A percentile compares a stretch with the other conserved stretches of the same genome.
These are phyloP conservation scores for Pleurozium schreberi DNA, from an alignment of 225 moss, liverwort and hornwort genomes.

Conservation along the genomic window DNA sequence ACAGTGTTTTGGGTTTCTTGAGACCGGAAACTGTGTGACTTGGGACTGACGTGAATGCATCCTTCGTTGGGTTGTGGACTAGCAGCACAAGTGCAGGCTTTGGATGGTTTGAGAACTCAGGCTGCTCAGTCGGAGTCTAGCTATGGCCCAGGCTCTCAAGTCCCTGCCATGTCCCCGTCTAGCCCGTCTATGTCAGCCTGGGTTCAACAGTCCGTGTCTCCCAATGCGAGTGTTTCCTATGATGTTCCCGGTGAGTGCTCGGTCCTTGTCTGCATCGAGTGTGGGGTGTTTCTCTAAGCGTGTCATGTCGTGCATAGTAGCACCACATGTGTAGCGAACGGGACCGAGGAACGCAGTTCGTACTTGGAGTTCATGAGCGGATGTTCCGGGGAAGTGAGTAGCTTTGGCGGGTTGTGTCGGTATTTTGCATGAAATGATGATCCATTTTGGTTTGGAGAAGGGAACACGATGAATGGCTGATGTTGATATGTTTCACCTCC, in stretches of 20 bases:
- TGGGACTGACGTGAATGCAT: slow-evolving; percentile 3
- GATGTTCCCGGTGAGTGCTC: slow-evolving; percentile 28
- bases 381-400: not conserved
- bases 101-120: slow-evolving; percentile 44
- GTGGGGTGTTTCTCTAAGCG: not conserved
- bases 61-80: slow-evolving; percentile 28
- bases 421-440: not conserved
- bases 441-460: not conserved
- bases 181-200: slow-evolving; percentile 45
- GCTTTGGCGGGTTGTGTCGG: not conserved
- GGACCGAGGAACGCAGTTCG: not conserved
- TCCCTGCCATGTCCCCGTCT: slow-evolving; percentile 6
- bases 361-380: not conserved
- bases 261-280: not conserved
- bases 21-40: not conserved
- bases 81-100: slow-evolving; percentile 38
- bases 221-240: slow-evolving; percentile 15
- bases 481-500: not conserved
- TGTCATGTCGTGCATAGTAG: not conserved
- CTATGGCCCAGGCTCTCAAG: slow-evolving; percentile 17
- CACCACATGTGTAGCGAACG: not conserved
- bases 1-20: not conserved
- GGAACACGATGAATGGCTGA: not conserved
- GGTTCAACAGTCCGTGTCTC: slow-evolving; percentile 43
- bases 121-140: slow-evolving; percentile 66